phyloP scores from a whole-genome alignment of 805 yeast genomes.

The Saccharomycopsis selenospora region DNA sequence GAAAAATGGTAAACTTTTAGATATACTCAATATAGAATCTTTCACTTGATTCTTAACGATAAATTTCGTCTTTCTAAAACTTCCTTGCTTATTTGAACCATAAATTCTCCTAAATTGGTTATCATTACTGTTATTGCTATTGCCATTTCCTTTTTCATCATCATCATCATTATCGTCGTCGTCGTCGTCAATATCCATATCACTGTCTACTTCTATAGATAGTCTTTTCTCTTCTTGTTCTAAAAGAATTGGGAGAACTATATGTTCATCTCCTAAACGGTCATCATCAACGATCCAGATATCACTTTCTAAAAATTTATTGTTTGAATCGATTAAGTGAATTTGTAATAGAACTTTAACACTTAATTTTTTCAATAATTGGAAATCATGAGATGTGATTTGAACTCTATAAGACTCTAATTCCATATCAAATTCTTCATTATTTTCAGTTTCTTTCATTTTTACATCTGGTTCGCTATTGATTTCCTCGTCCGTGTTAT shows the following conservation, averaged over 20 bases:
- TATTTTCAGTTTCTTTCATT: neutral
- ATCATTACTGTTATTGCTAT: too few species aligned
- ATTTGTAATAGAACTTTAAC: conserved; percentile 56
- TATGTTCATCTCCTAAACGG: conserved; percentile 30
- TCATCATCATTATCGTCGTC: conserved; percentile 25
- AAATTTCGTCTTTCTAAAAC: conserved; percentile 4
- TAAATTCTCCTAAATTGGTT: too few species aligned
- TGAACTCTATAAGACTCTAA: neutral
- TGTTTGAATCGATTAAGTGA: conserved; percentile 57
- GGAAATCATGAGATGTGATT: conserved; percentile 10
- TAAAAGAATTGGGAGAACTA: conserved; percentile 32
- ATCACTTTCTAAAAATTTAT: conserved; percentile 39
- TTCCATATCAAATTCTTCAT: neutral
- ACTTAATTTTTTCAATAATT: conserved; percentile 31
- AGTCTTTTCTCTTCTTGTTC: conserved; percentile 36
- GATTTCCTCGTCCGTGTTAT: too few species aligned
- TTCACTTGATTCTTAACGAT: conserved; percentile 13
- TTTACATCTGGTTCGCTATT: too few species aligned
- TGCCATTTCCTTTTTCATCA: conserved; percentile 1
- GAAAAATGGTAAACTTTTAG: conserved; percentile 68
- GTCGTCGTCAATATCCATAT: conserved; percentile 21
- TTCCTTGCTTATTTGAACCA: conserved; percentile 18
- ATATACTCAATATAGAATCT: conserved; percentile 39
- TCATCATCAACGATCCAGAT: conserved; percentile 46
- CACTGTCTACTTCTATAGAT: conserved; percentile 19